Conservation (phyloP, 1,139 yeast genomes). For the Nadsonia commutata region DNA sequence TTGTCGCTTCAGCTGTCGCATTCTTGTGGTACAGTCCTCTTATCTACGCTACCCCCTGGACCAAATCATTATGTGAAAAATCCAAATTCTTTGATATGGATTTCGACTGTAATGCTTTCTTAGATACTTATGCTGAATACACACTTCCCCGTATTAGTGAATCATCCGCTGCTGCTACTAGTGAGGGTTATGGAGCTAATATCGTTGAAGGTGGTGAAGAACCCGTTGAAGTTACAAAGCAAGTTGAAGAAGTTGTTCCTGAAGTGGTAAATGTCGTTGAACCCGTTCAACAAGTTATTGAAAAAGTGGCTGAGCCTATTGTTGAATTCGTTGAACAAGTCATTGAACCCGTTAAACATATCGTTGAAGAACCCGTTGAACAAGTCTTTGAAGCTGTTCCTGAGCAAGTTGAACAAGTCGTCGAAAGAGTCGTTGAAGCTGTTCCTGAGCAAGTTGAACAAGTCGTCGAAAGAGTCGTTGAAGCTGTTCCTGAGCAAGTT, state of each 20-base stretch:
- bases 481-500: neutral
- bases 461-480: neutral
- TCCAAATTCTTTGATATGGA: constrained; percentile 59
- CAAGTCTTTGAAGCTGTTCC: neutral
- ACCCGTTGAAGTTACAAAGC: neutral
- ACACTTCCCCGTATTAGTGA: neutral
- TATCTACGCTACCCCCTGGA: constrained; percentile 76
- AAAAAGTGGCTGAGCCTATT: neutral
- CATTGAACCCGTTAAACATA: neutral
- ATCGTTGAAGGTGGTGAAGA: neutral
- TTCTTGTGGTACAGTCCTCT: constrained; percentile 57
- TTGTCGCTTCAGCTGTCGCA: constrained; percentile 37
- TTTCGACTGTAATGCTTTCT: constrained; percentile 58
- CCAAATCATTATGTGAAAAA: constrained; percentile 45
- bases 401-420: neutral
- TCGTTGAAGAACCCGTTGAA: neutral
- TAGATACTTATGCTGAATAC: constrained; percentile 21
- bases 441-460: neutral
- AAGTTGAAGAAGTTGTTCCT: neutral
- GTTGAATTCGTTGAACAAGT: neutral
- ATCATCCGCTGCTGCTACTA: neutral
- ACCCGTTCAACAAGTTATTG: neutral
- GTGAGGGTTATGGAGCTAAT: too few relatives aligned
- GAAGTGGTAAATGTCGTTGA: neutral
- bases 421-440: neutral